These are phyloP conservation scores for Penicillium parvum DNA, from an alignment of 495 filamentous ascomycete species.

Conservation along the genomic window DNA sequence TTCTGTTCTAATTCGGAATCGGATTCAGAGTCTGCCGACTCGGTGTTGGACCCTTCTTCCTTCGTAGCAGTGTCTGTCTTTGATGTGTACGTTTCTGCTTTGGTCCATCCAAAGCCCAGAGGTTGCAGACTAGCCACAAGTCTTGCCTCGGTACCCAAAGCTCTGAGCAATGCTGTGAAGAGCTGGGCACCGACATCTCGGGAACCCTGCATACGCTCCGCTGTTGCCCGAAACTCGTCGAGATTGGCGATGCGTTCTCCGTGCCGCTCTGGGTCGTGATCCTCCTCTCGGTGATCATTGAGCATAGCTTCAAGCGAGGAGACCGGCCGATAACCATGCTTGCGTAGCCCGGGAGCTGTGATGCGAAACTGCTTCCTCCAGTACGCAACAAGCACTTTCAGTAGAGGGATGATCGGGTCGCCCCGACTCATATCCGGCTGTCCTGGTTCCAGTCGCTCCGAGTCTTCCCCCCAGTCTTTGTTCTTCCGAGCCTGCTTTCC, in stretches of 20 bases:
- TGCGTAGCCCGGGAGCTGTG: conserved; percentile 76
- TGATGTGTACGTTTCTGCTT: conserved; percentile 56
- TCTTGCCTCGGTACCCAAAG: conserved; percentile 72
- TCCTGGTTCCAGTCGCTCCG: conserved; percentile 64
- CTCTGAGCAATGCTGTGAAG: conserved; percentile 84
- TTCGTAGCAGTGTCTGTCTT: conserved; percentile 43
- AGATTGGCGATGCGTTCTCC: conserved; percentile 68
- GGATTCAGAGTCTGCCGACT: conserved; percentile 11
- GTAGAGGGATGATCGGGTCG: conserved; percentile 75
- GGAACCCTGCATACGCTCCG: conserved; percentile 72
- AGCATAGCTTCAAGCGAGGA: conserved; percentile 63
- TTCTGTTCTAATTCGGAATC: conserved; percentile 12
- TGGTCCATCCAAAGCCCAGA: conserved; percentile 86
- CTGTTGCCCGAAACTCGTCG: conserved; percentile 62
- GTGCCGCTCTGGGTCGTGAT: conserved; percentile 56
- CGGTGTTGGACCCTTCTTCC: conserved; percentile 10
- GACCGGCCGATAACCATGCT: conserved; percentile 78
- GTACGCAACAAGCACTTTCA: conserved; percentile 71
- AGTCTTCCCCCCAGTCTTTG: conserved; percentile 68
- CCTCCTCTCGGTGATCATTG: conserved; percentile 55
- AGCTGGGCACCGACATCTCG: conserved; percentile 85
- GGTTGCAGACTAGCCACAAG: conserved; percentile 84
- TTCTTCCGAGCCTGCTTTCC: conserved; percentile 38
- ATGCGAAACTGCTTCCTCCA: conserved; percentile 85
- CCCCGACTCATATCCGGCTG: conserved; percentile 69